Evolutionary conservation across 2,329 filamentous ascomycete genomes (phyloP).

Genomic region (Neonectria coccinea): DNA sequence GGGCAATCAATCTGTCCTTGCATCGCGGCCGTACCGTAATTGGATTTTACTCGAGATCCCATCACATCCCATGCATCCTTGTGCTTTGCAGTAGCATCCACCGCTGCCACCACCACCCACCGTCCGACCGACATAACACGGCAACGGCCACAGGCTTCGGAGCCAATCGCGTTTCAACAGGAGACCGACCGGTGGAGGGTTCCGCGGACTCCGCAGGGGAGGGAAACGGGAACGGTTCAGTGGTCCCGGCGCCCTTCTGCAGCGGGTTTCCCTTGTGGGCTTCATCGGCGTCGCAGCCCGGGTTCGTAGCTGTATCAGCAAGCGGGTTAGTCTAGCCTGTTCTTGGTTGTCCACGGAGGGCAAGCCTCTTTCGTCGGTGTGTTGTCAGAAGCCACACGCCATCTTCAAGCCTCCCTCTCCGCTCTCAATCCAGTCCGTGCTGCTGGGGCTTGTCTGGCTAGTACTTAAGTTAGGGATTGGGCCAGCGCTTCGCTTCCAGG

Average conservation of each 20-base stretch:
- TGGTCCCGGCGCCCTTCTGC: slow-evolving; percentile 6
- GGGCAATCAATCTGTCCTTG: slow-evolving; percentile 1
- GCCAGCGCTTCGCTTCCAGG: slow-evolving; percentile 6
- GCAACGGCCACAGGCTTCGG: slow-evolving; percentile 8
- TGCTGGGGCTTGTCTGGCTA: background rate
- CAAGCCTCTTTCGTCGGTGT: background rate
- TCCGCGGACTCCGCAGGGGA: slow-evolving; percentile 6
- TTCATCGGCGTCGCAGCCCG: slow-evolving; percentile 25
- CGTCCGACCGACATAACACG: background rate
- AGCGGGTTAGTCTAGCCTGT: background rate
- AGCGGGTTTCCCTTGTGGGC: slow-evolving; percentile 12
- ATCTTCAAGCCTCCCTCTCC: background rate
- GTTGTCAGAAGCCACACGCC: background rate
- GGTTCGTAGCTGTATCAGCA: background rate
- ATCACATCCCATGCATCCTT: background rate
- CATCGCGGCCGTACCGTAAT: background rate
- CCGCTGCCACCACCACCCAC: slow-evolving; percentile 9
- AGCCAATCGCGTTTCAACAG: slow-evolving; percentile 10
- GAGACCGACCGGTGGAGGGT: slow-evolving; percentile 9
- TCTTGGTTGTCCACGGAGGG: background rate
- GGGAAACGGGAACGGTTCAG: background rate
- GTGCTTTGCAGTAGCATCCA: background rate
- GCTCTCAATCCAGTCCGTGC: background rate
- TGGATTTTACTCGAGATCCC: background rate
- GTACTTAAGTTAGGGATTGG: background rate